Base-by-base conservation (phyloP, 2,329 filamentous ascomycete genomes). In the Ceratocystis harringtonii region DNA sequence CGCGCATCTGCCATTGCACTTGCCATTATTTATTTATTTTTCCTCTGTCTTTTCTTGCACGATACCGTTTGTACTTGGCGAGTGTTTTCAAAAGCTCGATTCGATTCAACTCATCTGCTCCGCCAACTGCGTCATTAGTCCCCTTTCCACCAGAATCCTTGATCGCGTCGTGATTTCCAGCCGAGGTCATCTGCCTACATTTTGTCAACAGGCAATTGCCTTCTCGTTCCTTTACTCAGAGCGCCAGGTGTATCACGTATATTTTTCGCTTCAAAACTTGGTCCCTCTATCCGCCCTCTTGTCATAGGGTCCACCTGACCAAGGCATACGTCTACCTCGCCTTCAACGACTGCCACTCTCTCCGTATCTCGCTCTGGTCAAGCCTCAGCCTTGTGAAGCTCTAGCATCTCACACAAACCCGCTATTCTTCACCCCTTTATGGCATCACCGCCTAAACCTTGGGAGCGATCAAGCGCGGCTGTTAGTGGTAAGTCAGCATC, bases 401-500 rank as follows among this genome's bases (percentile, higher is more conserved):
- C 55, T 12, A 8, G n/a, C 6, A 32, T 58, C 55, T 28, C 10
- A 28, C 48, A 52, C 25, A 52, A 52, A 15, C 22, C 48, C 48
- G 48, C 55, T 57, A 50, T 36, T n/a, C 28, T 22, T n/a, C 22
- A 17, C 48, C 58, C 32, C 55, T 61, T 22, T 61, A 85, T 85
- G 81, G 83, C 83, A 69, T 96, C 92, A 75, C 94, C 94, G 73
- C 94, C 94, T 65, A 99, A 99, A 78, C 94, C 94, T 60, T 99
- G 94, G 94, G 94, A 99, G 78, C 84, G 87, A 75, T 82, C 86
- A 70, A 88, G 87, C 76, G 82, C 84, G 68, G 60, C 66, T 62
- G 66, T 60, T 64, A 62, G 62, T 61, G 30, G 55, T 67, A 45
- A 7, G 65, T 62, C 28, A 68, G 65, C 50, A 36, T 63, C 44